Percentiles rank a stretch among this genome's conserved stretches.
Conservation (phyloP, 2,329 filamentous ascomycete species). For the Didymella exigua region DNA sequence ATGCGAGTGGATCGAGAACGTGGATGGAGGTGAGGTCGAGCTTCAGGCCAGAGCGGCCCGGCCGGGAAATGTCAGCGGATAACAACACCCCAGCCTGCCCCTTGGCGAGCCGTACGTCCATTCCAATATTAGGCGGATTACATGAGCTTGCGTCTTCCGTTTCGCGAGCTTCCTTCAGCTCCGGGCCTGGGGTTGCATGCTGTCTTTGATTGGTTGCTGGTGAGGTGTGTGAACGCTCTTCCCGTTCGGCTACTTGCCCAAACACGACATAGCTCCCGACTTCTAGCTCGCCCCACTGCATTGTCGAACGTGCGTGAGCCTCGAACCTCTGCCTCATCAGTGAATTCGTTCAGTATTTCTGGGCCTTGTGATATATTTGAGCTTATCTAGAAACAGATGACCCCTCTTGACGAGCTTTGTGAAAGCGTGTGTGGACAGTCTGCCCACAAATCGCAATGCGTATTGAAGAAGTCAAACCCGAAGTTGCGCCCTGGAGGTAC, state of each 20-base stretch:
- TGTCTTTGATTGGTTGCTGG: slow-evolving; percentile 40
- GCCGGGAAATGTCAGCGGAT: background rate
- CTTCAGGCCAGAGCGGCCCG: slow-evolving; percentile 1
- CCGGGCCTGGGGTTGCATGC: slow-evolving; percentile 28
- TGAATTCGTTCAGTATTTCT: background rate
- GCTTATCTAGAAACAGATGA: too few species aligned
- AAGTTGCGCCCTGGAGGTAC: background rate
- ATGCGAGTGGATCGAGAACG: slow-evolving; percentile 3
- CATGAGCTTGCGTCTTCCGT: slow-evolving; percentile 34
- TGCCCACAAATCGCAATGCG: too few species aligned
- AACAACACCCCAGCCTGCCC: slow-evolving; percentile 30
- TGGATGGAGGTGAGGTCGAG: background rate
- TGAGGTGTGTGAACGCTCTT: slow-evolving; percentile 31
- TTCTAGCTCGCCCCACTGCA: slow-evolving; percentile 5
- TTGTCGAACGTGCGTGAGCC: too few species aligned
- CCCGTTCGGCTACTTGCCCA: slow-evolving; percentile 20
- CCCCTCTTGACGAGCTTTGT: background rate
- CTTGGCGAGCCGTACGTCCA: slow-evolving; percentile 30
- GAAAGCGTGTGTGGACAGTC: too few species aligned
- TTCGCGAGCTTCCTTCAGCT: slow-evolving; percentile 16
- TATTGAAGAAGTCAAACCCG: background rate
- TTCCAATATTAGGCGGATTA: slow-evolving; percentile 46
- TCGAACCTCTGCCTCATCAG: background rate
- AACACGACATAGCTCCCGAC: slow-evolving; percentile 24
- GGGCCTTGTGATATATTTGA: background rate